A percentile compares a stretch with the other conserved stretches of the same genome.
These are phyloP conservation scores for Sonneratia caseolaris DNA, from an alignment of 345 rosid genomes.

Conservation along the genomic window DNA sequence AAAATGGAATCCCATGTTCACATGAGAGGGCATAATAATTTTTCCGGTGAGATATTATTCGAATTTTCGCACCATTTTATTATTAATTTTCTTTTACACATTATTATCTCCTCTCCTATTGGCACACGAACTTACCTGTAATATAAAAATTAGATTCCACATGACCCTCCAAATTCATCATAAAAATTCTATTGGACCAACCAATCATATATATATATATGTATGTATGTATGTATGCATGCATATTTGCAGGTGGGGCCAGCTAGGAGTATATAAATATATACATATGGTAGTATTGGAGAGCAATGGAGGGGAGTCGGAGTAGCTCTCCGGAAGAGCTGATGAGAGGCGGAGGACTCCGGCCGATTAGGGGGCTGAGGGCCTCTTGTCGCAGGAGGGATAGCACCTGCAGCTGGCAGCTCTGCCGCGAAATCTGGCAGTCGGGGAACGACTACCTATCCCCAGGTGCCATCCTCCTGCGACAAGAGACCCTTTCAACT, in stretches of 20 bases:
- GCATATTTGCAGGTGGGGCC: background rate
- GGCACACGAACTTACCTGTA: too few relatives aligned
- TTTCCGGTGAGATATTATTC: too few relatives aligned
- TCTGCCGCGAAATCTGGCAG: background rate
- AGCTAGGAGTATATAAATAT: background rate
- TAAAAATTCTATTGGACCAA: too few relatives aligned
- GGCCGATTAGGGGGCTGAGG: background rate
- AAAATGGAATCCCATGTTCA: too few relatives aligned
- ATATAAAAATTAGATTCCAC: too few relatives aligned
- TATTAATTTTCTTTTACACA: too few relatives aligned
- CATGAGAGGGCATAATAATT: too few relatives aligned
- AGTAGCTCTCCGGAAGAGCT: background rate
- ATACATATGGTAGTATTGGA: background rate
- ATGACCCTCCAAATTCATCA: too few relatives aligned
- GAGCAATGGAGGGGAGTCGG: background rate
- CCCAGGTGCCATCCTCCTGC: background rate
- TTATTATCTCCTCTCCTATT: too few relatives aligned
- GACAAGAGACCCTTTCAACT: background rate
- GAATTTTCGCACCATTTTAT: too few relatives aligned
- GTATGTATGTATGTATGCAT: too few relatives aligned
- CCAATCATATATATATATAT: too few relatives aligned
- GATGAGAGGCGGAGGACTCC: background rate
- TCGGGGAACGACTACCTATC: background rate
- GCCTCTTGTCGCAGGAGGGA: conserved; percentile 3
- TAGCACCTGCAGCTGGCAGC: background rate